Evolutionary conservation across 495 filamentous ascomycete genomes (phyloP).

Genomic region (Neurospora sp.): DNA sequence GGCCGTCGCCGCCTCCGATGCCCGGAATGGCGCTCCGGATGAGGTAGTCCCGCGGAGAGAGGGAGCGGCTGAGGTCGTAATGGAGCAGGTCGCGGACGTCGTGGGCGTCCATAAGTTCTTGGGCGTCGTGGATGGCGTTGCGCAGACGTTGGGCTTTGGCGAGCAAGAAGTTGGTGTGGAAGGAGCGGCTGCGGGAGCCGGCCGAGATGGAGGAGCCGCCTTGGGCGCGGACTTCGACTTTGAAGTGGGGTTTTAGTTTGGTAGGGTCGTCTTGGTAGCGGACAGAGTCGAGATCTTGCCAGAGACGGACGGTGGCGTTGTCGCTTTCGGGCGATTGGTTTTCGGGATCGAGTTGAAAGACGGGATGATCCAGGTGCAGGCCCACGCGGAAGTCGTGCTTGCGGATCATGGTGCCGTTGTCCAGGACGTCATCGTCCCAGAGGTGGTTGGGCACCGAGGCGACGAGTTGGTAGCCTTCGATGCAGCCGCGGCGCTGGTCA

Average conservation of each 20-base stretch:
- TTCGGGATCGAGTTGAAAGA: constrained; percentile 48
- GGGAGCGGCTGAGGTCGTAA: background rate
- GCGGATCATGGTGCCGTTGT: constrained; percentile 63
- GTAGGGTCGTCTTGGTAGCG: background rate
- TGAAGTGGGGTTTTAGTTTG: constrained; percentile 4
- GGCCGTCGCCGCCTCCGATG: background rate
- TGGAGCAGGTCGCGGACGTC: background rate
- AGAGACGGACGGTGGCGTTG: background rate
- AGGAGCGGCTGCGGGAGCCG: background rate
- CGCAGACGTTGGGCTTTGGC: background rate
- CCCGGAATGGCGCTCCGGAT: background rate
- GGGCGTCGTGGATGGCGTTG: background rate
- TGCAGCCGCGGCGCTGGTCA: constrained; percentile 58
- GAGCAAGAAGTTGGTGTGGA: background rate
- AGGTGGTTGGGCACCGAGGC: constrained; percentile 34
- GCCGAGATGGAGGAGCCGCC: background rate
- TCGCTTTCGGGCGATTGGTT: constrained; percentile 3
- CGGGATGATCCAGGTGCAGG: constrained; percentile 63
- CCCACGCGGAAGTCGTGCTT: constrained; percentile 57
- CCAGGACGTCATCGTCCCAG: constrained; percentile 8
- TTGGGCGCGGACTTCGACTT: background rate
- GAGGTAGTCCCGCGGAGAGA: background rate
- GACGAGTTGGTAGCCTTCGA: constrained; percentile 72
- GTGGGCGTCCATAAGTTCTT: background rate
- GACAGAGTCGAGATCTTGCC: background rate